These are phyloP conservation scores for Mucor irregularis DNA, from an alignment of 371 early-diverging fungal genomes.

Conservation along the genomic window DNA sequence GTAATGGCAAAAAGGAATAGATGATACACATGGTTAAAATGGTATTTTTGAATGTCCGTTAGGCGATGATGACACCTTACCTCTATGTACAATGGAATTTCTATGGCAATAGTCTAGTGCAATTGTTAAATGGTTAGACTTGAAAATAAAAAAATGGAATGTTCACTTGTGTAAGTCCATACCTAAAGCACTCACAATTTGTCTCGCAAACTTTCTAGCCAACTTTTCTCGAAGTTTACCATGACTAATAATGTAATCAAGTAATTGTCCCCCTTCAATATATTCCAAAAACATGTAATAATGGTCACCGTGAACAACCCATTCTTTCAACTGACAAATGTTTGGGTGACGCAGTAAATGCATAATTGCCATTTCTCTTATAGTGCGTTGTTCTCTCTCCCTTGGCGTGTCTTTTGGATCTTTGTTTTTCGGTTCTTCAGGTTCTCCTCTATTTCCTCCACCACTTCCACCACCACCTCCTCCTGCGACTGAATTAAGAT, in stretches of 20 bases:
- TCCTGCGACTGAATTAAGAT: slow-evolving; percentile 14
- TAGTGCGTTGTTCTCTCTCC: slow-evolving; percentile 69
- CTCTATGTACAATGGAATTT: slow-evolving; percentile 73
- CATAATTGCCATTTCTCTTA: slow-evolving; percentile 80
- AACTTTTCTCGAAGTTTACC: slow-evolving; percentile 69
- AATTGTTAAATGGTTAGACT: too few species aligned
- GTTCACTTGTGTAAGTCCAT: too few species aligned
- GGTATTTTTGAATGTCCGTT: too few species aligned
- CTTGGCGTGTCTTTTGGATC: slow-evolving; percentile 51
- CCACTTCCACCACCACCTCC: too few species aligned
- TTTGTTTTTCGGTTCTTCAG: slow-evolving; percentile 17
- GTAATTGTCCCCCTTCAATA: slow-evolving; percentile 72
- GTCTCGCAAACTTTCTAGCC: slow-evolving; percentile 74
- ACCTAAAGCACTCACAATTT: slow-evolving; percentile 77
- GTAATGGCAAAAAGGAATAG: slow-evolving; percentile 20
- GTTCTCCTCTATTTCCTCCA: too few species aligned
- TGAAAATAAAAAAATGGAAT: too few species aligned
- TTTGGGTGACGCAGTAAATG: slow-evolving; percentile 81
- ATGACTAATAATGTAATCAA: slow-evolving; percentile 76
- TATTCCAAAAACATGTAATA: slow-evolving; percentile 92
- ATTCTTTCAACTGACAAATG: slow-evolving; percentile 72
- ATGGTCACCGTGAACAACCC: slow-evolving; percentile 65
- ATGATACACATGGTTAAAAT: too few species aligned
- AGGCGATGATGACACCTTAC: too few species aligned
- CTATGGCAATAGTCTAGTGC: slow-evolving; percentile 59